Base-by-base conservation (phyloP, 176 grass and related monocot species). In the Musa itinerans region DNA sequence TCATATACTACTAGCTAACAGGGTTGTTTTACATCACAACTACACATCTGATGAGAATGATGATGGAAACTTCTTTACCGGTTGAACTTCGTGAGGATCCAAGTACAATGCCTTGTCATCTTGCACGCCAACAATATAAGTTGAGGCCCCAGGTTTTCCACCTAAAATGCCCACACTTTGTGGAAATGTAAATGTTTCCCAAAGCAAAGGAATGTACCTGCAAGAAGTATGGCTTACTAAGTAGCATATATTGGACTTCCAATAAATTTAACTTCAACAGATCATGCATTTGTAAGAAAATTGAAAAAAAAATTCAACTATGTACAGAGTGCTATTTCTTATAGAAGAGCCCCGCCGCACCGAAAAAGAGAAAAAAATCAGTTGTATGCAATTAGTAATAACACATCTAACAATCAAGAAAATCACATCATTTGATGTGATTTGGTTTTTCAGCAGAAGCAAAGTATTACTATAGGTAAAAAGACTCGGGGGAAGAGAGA, bases 151-250 rank as follows among this genome's bases (percentile, higher is more conserved):
- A 75, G 96, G 96, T 84, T 89, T 99, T 64, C 96, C 96, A 82
- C 96, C 91, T 76, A 99, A 83, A 91, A 99, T 95, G 59, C 96
- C 96, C 73, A 99, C 85, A 83, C 91, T 94, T 81, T 95, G 91
- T 49, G 96, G 96, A 85, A 99, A 99, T 69, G 58, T 95, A 81
- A 99, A 92, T 15, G 88, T 99, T 88, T 99, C 91, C 87, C 81
- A 84, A 29, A 99, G 86, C 71, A 94, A 84, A 79, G 96, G 96
- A 53, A 99, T 89, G 66, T 99, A 99, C 83, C 96, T 99, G 80
- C 75, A 71, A 81, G 26, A 11, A 50, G 50, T 50, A 69, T 50
- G 34, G 43, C 16, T 49, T 53, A 11, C 78, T 69, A 80, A 15
- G 57, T 71, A 27, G 10, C 59, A 12, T 78, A 6, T 9, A 49